phyloP scores from a whole-genome alignment of 768 basidiomycete genomes.

The Trametes cubensis region DNA sequence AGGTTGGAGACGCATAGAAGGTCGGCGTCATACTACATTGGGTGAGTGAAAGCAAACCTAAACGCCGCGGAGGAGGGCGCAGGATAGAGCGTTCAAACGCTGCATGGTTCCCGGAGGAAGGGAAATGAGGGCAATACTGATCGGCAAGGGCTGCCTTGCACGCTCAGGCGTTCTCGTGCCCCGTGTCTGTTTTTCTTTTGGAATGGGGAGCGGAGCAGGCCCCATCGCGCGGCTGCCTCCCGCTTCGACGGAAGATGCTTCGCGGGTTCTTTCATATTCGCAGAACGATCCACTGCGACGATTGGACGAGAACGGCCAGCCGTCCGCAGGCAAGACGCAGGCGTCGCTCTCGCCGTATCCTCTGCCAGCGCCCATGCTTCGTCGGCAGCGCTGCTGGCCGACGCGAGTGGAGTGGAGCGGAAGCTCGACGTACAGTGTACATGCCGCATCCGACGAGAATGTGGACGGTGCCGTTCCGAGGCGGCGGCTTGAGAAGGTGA shows the following conservation, averaged over 20 bases:
- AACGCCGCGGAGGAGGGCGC: conserved; percentile 2
- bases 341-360: background rate
- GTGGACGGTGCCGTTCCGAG: background rate
- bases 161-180: background rate
- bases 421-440: background rate
- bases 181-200: background rate
- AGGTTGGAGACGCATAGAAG: background rate
- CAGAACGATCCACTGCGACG: conserved; percentile 10
- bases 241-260: conserved; percentile 5
- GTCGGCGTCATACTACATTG: background rate
- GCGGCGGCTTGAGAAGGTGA: background rate
- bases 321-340: background rate
- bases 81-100: background rate
- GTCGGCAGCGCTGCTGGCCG: background rate
- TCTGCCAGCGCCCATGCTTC: background rate
- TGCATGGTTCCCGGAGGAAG: background rate
- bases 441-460: background rate
- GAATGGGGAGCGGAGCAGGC: conserved; percentile 5
- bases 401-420: background rate
- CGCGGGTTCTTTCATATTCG: conserved; percentile 17
- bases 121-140: conserved; percentile 3
- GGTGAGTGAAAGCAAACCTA: background rate
- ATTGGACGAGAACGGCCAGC: conserved; percentile 1
- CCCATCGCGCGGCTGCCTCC: background rate
- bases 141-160: conserved; percentile 1